These are phyloP conservation scores for Boletus eberwhitei DNA, from an alignment of 768 basidiomycete species.

Conservation along the genomic window DNA sequence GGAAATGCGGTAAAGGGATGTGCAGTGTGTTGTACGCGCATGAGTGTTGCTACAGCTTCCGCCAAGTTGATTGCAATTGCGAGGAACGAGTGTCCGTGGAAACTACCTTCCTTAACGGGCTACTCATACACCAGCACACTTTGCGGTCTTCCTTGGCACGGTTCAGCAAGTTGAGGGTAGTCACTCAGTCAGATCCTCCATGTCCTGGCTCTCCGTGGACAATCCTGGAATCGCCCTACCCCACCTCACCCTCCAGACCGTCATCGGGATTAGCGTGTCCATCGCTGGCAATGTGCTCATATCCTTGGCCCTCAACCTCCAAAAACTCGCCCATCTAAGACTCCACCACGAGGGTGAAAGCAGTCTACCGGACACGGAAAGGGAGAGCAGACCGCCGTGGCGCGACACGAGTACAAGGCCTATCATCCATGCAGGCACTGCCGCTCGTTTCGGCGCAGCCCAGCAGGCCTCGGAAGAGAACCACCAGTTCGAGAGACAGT, in stretches of 20 bases:
- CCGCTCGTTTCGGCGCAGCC: neutral
- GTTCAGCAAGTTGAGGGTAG: neutral
- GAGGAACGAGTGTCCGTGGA: conserved; percentile 14
- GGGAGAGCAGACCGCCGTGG: conserved; percentile 8
- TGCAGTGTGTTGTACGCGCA: conserved; percentile 76
- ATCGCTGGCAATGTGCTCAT: conserved; percentile 86
- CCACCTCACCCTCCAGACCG: conserved; percentile 49
- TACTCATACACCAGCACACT: neutral
- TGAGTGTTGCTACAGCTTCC: conserved; percentile 29
- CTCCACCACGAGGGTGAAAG: conserved; percentile 43
- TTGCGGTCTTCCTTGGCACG: too few relatives aligned
- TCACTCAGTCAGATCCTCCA: neutral
- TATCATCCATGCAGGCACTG: neutral
- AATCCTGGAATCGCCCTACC: conserved; percentile 44
- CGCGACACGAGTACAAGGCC: neutral
- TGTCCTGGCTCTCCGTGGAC: conserved; percentile 15
- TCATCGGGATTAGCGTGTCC: conserved; percentile 80
- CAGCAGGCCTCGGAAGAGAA: conserved; percentile 9
- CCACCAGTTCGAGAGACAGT: conserved; percentile 24
- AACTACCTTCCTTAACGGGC: conserved; percentile 14
- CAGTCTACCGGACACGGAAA: conserved; percentile 6
- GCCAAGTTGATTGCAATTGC: neutral
- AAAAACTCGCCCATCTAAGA: conserved; percentile 86
- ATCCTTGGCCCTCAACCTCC: conserved; percentile 85
- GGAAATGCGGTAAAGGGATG: conserved; percentile 84